These are phyloP conservation scores for Suhomyces sp. DNA, from an alignment of 805 yeast genomes.

Conservation along the genomic window DNA sequence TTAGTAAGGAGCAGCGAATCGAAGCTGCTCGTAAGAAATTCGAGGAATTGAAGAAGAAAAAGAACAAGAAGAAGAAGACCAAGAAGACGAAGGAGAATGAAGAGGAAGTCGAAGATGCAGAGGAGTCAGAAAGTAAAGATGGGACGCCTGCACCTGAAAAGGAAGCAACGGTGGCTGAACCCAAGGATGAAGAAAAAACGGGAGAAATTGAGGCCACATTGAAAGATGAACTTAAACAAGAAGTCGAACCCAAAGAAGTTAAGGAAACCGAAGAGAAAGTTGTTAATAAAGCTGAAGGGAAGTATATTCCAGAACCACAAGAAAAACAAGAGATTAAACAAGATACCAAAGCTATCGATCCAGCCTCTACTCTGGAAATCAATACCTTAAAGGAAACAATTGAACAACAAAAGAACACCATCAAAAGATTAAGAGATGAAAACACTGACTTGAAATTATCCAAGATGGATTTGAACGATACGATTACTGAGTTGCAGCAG, in stretches of 20 bases:
- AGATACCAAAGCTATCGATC: slow-evolving; percentile 50
- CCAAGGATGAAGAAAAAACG: slow-evolving; percentile 7
- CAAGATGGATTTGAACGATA: slow-evolving; percentile 39
- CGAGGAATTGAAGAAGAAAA: slow-evolving; percentile 63
- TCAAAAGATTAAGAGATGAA: slow-evolving; percentile 38
- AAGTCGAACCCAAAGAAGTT: neutral
- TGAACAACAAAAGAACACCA: slow-evolving; percentile 33
- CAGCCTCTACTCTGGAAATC: too few relatives aligned
- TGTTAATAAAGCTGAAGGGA: slow-evolving; percentile 62
- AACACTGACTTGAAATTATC: slow-evolving; percentile 42
- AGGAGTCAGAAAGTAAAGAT: slow-evolving; percentile 10
- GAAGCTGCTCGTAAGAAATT: slow-evolving; percentile 74
- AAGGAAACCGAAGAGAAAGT: neutral
- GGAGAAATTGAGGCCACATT: slow-evolving; percentile 11
- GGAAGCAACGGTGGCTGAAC: slow-evolving; percentile 5
- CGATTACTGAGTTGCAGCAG: slow-evolving; percentile 28
- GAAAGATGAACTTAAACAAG: slow-evolving; percentile 6
- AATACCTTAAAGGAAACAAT: slow-evolving; percentile 19
- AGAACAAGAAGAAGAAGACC: slow-evolving; percentile 54
- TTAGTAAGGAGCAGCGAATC: slow-evolving; percentile 57
- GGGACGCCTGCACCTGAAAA: slow-evolving; percentile 8
- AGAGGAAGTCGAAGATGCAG: slow-evolving; percentile 12
- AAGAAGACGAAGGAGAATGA: slow-evolving; percentile 41
- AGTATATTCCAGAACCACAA: slow-evolving; percentile 70
- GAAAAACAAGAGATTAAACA: slow-evolving; percentile 51